Conservation (phyloP, 2,329 filamentous ascomycete genomes). For the Colletotrichum camelliae region DNA sequence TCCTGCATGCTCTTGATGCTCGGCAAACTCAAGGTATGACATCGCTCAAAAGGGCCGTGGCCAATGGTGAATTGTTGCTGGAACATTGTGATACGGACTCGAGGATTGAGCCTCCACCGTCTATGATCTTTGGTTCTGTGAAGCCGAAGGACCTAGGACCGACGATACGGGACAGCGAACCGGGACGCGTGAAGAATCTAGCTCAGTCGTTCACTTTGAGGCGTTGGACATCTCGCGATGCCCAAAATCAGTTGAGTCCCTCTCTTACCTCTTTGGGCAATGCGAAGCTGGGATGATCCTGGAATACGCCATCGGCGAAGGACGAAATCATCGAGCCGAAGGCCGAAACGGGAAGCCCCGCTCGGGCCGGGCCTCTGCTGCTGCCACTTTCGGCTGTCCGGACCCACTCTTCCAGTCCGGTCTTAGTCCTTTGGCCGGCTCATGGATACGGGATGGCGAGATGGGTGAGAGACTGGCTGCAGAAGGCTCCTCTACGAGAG, state of each 20-base stretch:
- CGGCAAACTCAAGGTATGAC: neutral
- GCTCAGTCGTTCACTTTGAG: neutral
- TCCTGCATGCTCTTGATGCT: conserved; percentile 6
- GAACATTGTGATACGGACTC: neutral
- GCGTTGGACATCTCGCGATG: neutral
- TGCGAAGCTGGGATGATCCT: neutral
- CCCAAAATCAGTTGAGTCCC: neutral
- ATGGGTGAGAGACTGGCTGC: accelerated
- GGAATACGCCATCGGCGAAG: neutral
- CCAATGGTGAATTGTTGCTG: conserved; percentile 4
- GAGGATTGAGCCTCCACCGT: neutral
- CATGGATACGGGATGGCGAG: accelerated
- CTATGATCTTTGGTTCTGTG: neutral
- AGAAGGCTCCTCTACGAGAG: accelerated
- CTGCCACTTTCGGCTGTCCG: neutral
- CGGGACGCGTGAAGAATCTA: accelerated
- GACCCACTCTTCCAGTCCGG: neutral
- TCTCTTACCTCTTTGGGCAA: neutral
- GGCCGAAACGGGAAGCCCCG: neutral
- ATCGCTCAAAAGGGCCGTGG: neutral
- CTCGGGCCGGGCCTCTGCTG: neutral
- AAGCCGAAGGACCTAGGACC: accelerated
- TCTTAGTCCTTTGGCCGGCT: neutral
- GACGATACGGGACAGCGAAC: neutral
- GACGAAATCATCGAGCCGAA: neutral